phyloP scores from a whole-genome alignment of 2,329 filamentous ascomycete species.

The Orbilia quercus region DNA sequence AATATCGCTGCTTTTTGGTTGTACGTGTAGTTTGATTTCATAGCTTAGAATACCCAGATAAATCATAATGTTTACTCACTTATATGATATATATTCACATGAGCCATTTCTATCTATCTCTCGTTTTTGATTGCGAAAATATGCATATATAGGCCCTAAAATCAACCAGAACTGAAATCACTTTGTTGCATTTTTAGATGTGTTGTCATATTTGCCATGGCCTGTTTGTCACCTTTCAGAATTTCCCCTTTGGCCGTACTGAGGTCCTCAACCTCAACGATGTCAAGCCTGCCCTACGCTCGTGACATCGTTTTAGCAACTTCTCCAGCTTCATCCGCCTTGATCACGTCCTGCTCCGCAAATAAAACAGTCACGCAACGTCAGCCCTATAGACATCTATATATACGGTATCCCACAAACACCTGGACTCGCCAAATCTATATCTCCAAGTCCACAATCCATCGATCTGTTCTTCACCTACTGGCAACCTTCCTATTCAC shows the following conservation, averaged over 20 bases:
- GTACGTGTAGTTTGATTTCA: too few relatives aligned
- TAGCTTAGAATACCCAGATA: too few relatives aligned
- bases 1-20: too few relatives aligned
- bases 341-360: not conserved
- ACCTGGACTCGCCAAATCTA: too few relatives aligned
- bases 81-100: too few relatives aligned
- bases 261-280: slow-evolving; percentile 47
- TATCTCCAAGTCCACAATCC: too few relatives aligned
- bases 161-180: too few relatives aligned
- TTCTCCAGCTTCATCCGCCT: slow-evolving; percentile 28
- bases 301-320: slow-evolving; percentile 51
- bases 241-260: slow-evolving; percentile 22
- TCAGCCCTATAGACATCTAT: not conserved
- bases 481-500: not conserved
- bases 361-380: not conserved
- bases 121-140: too few relatives aligned
- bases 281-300: slow-evolving; percentile 25
- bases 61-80: too few relatives aligned
- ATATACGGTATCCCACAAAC: not conserved
- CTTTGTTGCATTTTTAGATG: slow-evolving; percentile 48
- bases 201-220: slow-evolving; percentile 24
- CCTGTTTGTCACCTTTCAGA: slow-evolving; percentile 26
- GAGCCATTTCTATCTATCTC: too few relatives aligned
- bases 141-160: too few relatives aligned
- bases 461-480: not conserved